Evolutionary conservation across 345 rosid genomes (phyloP), one percentile per base, ranked within the genome.

Genomic region (Euclidium syriacum): DNA sequence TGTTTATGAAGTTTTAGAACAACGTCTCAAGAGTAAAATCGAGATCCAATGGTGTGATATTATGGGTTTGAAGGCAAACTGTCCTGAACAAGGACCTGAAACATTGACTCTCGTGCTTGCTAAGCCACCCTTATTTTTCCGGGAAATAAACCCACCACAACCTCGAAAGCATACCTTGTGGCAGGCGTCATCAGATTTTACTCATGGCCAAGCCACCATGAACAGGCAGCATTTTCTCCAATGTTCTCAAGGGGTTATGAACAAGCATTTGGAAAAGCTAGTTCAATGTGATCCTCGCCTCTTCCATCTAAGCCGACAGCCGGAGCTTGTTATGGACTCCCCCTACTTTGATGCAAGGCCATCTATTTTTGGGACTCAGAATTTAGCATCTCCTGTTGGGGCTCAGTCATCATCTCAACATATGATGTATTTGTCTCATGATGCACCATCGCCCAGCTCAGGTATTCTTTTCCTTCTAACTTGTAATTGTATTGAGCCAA

Each of bases 31-130:
- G 87, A 95, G 97, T 77, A 95, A 95, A 79, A 86, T 95, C 25
- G 99, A 95, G 83, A 83, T 95, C 67, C 98, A 95, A 29, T 95
- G 99, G 99, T 86, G 95, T 2, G 99, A 95, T 77, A 95, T 95
- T 57, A 82, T 86, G 91, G 96, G 86, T 48, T 55, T 95, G 24
- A 90, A 86, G 62, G 98, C 94, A 16, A 81, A 75, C 71, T 86
- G 83, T 68, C 90, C 96, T 40, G 98, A 90, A 10, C 62, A 80
- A 67, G 98, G 73, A 72, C 96, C 87, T 10, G 97, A 95, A 65
- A 88, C 88, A 18, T 80, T 95, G 80, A 78, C 83, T 64, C 81
- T 90, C 69, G 88, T 82, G 94, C 80, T 95, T 56, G 87, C 86
- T 61, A 82, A 98, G 64, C 98, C 77, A 81, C 99, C 99, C 22